Base-by-base conservation (phyloP, 257 asterid genomes). In the Solanum gracilifrons region DNA sequence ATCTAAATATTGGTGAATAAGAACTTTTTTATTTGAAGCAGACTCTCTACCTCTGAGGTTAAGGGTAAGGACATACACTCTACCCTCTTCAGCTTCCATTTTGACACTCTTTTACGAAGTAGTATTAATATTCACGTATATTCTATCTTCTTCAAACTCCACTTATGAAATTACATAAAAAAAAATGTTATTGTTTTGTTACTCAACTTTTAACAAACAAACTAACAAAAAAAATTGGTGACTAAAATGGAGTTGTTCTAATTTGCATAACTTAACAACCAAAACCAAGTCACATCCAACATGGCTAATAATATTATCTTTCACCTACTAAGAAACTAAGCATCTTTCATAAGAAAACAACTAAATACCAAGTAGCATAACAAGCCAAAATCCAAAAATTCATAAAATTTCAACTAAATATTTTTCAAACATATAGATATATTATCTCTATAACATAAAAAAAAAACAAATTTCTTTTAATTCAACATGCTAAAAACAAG, bases 111-210 rank as follows among this genome's bases (percentile, higher is more conserved):
- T 51, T 51, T 48, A 5, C 13, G 7, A 62, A 2, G 0, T 9
- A 0, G 3, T 11, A 0, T 5, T 62, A 62, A 62, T 0, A 4
- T 62, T 10, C 4, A 1, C 3, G 0, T n/a, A 10, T n/a, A n/a
- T 62, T n/a, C 1, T 62, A n/a, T n/a, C 1, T 0, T 62, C 13
- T 2, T 2, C 29, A 62, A 4, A 62, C 15, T 1, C 2, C 0
- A 2, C 7, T 23, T 60, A 0, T 21, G 0, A 9, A 0, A 62
- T 23, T 23, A 9, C 6, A 1, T 20, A 0, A 1, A 3, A 60
- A 23, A 43, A 43, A 43, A 55, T 60, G 6, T 60, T 2, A 0
- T 0, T 60, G 29, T 60, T 60, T 62, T 64, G 71, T 64, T 71
- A 72, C 16, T 72, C 27, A 18, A 32, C 80, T 71, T 71, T 20